Conservation (phyloP, 805 yeast genomes). For the Candida argentea region DNA sequence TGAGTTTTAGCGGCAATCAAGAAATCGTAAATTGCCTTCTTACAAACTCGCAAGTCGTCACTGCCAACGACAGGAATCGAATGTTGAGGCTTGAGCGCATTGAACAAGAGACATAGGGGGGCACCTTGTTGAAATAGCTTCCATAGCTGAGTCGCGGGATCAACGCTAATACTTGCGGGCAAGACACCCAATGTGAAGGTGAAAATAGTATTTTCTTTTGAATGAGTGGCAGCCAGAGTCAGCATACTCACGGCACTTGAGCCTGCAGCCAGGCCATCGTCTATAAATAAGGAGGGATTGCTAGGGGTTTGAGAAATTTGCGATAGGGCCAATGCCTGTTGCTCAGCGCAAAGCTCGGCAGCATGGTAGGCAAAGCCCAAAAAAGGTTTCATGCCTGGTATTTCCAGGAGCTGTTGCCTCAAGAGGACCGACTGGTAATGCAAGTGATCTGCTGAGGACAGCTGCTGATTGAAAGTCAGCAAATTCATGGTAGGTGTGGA, state of each 20-base stretch:
- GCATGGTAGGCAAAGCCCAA: conserved; percentile 51
- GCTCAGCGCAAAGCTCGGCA: conserved; percentile 63
- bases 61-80: conserved; percentile 58
- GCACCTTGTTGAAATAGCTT: conserved; percentile 86
- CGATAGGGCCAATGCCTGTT: conserved; percentile 49
- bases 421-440: conserved; percentile 56
- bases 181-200: conserved; percentile 71
- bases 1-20: conserved; percentile 75
- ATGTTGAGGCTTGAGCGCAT: conserved; percentile 44
- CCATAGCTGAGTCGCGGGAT: conserved; percentile 89
- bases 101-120: conserved; percentile 79
- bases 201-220: conserved; percentile 17
- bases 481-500: too few relatives aligned
- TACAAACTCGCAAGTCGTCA: conserved; percentile 76
- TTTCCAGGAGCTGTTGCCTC: conserved; percentile 42
- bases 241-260: conserved; percentile 24
- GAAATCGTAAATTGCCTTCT: conserved; percentile 83
- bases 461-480: conserved; percentile 54
- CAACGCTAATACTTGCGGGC: conserved; percentile 67
- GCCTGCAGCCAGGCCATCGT: conserved; percentile 16
- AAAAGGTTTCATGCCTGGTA: conserved; percentile 63
- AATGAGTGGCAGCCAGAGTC: conserved; percentile 14
- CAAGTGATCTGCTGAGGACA: conserved; percentile 55
- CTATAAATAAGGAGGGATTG: conserved; percentile 2
- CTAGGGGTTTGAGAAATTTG: conserved; percentile 26